Evolutionary conservation across 768 basidiomycete species (phyloP).

Genomic region (Hygrophorus russula): DNA sequence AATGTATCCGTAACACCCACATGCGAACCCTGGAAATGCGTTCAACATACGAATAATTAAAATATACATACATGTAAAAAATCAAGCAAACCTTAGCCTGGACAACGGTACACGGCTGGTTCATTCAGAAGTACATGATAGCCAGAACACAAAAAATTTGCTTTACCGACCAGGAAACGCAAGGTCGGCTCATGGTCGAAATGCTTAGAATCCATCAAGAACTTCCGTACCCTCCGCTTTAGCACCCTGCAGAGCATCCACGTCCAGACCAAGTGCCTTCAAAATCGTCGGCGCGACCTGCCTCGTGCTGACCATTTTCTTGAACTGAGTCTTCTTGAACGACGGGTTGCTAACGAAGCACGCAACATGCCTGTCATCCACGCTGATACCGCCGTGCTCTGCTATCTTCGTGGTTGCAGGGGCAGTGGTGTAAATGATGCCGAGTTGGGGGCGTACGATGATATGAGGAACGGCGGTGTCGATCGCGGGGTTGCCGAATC

Average conservation of each 20-base stretch:
- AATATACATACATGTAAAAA: no score
- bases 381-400: constrained; percentile 3
- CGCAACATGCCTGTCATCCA: background rate
- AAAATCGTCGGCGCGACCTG: constrained; percentile 3
- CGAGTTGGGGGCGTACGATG: background rate
- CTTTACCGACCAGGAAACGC: no score
- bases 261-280: background rate
- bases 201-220: background rate
- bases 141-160: no score
- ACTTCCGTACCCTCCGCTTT: background rate
- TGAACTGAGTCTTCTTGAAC: background rate
- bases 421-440: constrained; percentile 1
- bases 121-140: no score
- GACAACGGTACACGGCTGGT: no score
- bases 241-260: background rate
- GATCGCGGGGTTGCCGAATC: constrained; percentile 1
- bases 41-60: no score
- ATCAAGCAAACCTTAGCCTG: no score
- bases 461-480: constrained; percentile 4
- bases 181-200: background rate
- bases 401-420: constrained; percentile 3
- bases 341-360: constrained; percentile 3
- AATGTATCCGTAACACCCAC: no score
- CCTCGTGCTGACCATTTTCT: background rate
- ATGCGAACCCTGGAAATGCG: no score